Evolutionary conservation across 768 basidiomycete species (phyloP).

Genomic region (Asterophora lycoperdoides): DNA sequence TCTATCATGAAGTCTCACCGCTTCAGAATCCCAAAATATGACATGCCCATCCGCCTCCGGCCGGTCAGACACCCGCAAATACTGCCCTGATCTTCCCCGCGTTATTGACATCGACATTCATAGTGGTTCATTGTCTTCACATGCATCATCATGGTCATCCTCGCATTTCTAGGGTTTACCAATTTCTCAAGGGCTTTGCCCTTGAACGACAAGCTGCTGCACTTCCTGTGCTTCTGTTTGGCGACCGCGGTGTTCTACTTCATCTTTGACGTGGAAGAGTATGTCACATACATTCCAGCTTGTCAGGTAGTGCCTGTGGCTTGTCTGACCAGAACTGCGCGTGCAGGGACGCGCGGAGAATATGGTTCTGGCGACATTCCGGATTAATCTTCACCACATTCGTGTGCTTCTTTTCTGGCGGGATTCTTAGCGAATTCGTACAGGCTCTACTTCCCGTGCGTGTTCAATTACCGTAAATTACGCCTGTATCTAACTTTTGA

Average conservation of each 20-base stretch:
- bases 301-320: neutral
- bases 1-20: slow-evolving; percentile 70
- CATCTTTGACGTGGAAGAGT: slow-evolving; percentile 88
- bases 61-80: slow-evolving; percentile 44
- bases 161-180: slow-evolving; percentile 78
- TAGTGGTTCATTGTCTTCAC: slow-evolving; percentile 85
- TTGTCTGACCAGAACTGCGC: neutral
- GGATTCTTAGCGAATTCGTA: slow-evolving; percentile 76
- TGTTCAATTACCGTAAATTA: neutral
- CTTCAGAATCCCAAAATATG: slow-evolving; percentile 58
- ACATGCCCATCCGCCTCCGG: slow-evolving; percentile 67
- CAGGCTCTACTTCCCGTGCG: slow-evolving; percentile 72
- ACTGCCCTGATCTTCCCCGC: slow-evolving; percentile 5
- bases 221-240: slow-evolving; percentile 70
- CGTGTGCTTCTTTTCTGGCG: slow-evolving; percentile 76
- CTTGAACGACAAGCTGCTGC: slow-evolving; percentile 75
- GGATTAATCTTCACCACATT: slow-evolving; percentile 63
- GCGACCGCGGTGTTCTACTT: slow-evolving; percentile 85
- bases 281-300: slow-evolving; percentile 25
- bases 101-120: neutral
- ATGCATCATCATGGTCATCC: slow-evolving; percentile 56
- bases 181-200: slow-evolving; percentile 61
- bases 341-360: slow-evolving; percentile 63
- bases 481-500: neutral
- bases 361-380: slow-evolving; percentile 85